Percentiles rank a stretch among this genome's conserved stretches.
Evolutionary conservation across 441 rosid species (phyloP).

Genomic region (Daphne laureola): DNA sequence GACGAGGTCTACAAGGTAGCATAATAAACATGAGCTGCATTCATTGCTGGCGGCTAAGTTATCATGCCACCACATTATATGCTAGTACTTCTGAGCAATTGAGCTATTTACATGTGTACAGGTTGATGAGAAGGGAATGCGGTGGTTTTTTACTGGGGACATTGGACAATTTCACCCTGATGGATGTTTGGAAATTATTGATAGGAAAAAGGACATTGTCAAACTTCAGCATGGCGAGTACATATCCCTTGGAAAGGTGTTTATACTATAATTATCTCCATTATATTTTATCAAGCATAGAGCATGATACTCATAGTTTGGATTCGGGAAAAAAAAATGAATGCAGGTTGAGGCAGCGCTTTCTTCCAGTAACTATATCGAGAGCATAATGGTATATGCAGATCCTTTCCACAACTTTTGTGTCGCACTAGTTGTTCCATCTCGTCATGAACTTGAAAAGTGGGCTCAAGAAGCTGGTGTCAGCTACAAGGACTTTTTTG

Average conservation of each 20-base stretch:
- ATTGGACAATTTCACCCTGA: slow-evolving; percentile 80
- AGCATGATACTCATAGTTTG: slow-evolving; percentile 7
- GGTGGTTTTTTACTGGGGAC: slow-evolving; percentile 90
- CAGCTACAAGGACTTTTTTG: slow-evolving; percentile 29
- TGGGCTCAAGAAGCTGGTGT: slow-evolving; percentile 73
- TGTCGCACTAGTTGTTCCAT: slow-evolving; percentile 76
- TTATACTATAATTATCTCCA: neutral
- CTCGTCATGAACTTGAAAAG: slow-evolving; percentile 48
- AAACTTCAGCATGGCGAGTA: slow-evolving; percentile 98
- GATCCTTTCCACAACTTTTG: slow-evolving; percentile 69
- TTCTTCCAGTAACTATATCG: slow-evolving; percentile 46
- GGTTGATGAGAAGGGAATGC: slow-evolving; percentile 83
- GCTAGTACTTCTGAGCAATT: neutral
- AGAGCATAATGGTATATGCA: slow-evolving; percentile 70
- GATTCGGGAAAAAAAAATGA: slow-evolving; percentile 12
- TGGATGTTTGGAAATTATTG: slow-evolving; percentile 91
- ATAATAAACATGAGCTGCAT: neutral
- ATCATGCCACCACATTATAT: slow-evolving; percentile 5
- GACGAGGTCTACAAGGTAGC: slow-evolving; percentile 78
- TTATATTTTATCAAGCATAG: neutral
- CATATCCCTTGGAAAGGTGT: slow-evolving; percentile 88
- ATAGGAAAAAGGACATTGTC: slow-evolving; percentile 91
- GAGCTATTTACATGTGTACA: slow-evolving; percentile 18
- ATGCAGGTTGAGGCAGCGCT: slow-evolving; percentile 83
- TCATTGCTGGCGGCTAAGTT: neutral